Base-by-base conservation (phyloP, 805 yeast genomes). In the Candida hungchunana region DNA sequence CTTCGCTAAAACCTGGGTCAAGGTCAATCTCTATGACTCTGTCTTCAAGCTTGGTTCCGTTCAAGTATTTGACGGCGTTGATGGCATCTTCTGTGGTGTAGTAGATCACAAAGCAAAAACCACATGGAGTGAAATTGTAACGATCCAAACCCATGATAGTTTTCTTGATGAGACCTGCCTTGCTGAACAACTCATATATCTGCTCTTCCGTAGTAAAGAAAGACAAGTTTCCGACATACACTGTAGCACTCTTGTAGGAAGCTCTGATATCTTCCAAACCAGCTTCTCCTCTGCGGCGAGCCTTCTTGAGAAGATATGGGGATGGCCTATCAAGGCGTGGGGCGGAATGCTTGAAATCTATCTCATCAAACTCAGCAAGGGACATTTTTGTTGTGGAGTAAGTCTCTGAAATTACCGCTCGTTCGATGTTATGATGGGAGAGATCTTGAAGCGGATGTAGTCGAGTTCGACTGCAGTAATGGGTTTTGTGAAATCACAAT, bases 71-170 rank as follows among this genome's bases (percentile, higher is more conserved):
- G 55, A 90, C 76, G 2, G 96, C 84, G 46, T 82, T 77, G 35
- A 88, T 65, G 2, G 96, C 87, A 32, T 85, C 88, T 32, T 70
- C 69, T 29, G 79, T 79, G 19, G 66, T 59, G 36, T 71, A 73
- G 58, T 80, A 93, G 30, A 87, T 82, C 26, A 93, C 88, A 56
- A 93, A 93, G 56, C 97, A 89, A 59, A 93, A 90, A 13, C 98
- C 97, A 56, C 97, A 89, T 2, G 98, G 98, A 1, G 96, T 89
- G 51, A 81, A 77, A 47, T 84, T 82, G 56, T 81, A 80, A 46
- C 96, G 72, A 58, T 93, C 97, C 24, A 93, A 71, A 0, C 98
- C 98, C 97, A 93, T 93, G 34, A 90, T 79, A 27, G 89, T 84
- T 52, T 82, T 71, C 46, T 76, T 76, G 26, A 90, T 79, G 12